Base-by-base conservation (phyloP, 1,284 basidiomycete genomes). In the Rhodofomes roseus region DNA sequence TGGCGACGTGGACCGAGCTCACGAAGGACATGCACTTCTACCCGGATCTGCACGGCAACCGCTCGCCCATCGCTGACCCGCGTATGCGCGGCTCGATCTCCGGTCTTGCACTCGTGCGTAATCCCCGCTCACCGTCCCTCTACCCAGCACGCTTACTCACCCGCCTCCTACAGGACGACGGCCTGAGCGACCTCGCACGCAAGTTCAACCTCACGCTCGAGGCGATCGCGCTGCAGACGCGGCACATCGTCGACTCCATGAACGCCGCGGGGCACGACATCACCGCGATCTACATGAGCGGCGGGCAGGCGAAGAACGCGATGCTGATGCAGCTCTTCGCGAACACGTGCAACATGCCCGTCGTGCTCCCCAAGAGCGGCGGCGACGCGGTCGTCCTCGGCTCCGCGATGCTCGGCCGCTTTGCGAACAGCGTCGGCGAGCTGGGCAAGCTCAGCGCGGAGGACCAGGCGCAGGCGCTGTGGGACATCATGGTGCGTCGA, bases 51-150 rank as follows among this genome's bases (percentile, higher is more conserved):
- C 90, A 92, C 69, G 91, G 95, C 36, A 99, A 99, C 75, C 86
- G 96, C 61, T 98, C 96, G 0, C 97, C 96, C 0, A 87, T 99
- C 52, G 96, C 96, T 1, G 97, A 99, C 73, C 82, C 92, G 25
- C 85, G 85, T 57, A 98, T 98, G 95, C 83, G 90, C 41, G 96
- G 97, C 20, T 92, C 95, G 63, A 87, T 98, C 62, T 83, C 89
- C 48, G 96, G 97, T 18, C 84, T 98, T 54, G 82, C 89, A 46
- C 85, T 98, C 56, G 87, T 85, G 69, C 51, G 79, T 71, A 16
- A 18, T n/a, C n/a, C n/a, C n/a, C n/a, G n/a, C n/a, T n/a, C n/a
- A n/a, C 36, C 55, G 34, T 36, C 23, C 22, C 5, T 11, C 16
- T 25, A 18, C 12, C 27, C 3, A 23, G 46, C 20, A 0, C 34